Conservation (phyloP, 495 filamentous ascomycete genomes). For the Penicillium antarcticum region DNA sequence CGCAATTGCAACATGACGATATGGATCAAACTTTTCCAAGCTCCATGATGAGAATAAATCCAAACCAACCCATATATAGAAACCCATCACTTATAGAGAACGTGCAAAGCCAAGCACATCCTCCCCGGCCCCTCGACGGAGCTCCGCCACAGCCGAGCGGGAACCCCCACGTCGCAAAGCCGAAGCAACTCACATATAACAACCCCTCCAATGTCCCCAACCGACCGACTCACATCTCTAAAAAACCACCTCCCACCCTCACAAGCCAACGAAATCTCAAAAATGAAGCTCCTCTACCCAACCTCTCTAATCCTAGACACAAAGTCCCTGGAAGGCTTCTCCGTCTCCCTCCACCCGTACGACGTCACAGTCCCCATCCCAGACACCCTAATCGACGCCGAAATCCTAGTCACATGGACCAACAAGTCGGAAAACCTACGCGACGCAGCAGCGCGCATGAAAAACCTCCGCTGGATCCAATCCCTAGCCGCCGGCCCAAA, state of each 20-base stretch:
- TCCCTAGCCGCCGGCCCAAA: slow-evolving; percentile 60
- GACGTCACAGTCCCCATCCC: slow-evolving; percentile 51
- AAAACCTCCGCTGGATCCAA: slow-evolving; percentile 57
- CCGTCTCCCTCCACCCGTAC: slow-evolving; percentile 49
- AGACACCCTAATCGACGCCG: slow-evolving; percentile 49
- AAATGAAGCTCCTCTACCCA: slow-evolving; percentile 62
- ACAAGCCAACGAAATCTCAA: neutral
- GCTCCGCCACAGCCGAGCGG: neutral
- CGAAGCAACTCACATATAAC: neutral
- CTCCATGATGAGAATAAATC: too few species aligned
- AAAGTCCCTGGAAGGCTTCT: slow-evolving; percentile 49
- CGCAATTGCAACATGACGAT: too few species aligned
- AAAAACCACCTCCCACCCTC: neutral
- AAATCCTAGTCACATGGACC: slow-evolving; percentile 54
- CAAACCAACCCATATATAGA: too few species aligned
- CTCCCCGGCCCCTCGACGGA: too few species aligned
- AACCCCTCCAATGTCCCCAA: slow-evolving; percentile 1
- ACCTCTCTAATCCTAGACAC: slow-evolving; percentile 52
- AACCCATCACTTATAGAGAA: too few species aligned
- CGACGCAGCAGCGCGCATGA: slow-evolving; percentile 46
- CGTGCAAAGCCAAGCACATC: too few species aligned
- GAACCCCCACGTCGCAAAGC: neutral
- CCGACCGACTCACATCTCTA: neutral
- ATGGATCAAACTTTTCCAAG: too few species aligned
- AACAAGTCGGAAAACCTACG: slow-evolving; percentile 51